Percentiles rank a stretch among this genome's conserved stretches.
Conservation (phyloP, 2,329 filamentous ascomycete genomes). For the Venturia asperata region DNA sequence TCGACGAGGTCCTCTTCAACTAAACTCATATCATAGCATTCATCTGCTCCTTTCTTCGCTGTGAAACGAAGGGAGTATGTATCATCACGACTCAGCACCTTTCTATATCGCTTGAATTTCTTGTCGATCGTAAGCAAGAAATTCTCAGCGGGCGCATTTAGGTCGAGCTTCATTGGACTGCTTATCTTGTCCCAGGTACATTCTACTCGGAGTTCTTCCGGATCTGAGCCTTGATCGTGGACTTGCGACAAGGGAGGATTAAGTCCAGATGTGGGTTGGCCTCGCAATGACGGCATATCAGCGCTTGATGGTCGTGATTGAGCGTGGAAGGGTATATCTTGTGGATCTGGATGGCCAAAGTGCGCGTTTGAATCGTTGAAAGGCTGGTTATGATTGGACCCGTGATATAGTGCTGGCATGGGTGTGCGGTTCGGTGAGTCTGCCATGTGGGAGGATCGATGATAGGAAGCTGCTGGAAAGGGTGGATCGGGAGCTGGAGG, state of each 20-base stretch:
- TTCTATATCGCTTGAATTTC: background rate
- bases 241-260: background rate
- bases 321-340: background rate
- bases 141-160: constrained; percentile 2
- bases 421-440: background rate
- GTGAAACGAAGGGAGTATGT: constrained; percentile 5
- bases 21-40: background rate
- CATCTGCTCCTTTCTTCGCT: background rate
- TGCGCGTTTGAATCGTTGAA: background rate
- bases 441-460: background rate
- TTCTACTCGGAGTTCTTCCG: constrained; percentile 5
- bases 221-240: background rate
- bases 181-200: background rate
- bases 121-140: background rate
- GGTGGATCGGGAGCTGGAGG: background rate
- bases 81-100: background rate
- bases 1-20: background rate
- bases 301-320: background rate
- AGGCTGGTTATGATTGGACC: background rate
- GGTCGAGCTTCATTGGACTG: background rate
- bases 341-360: background rate
- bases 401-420: background rate
- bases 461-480: background rate
- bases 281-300: background rate
- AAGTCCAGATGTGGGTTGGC: background rate